Percentiles rank a stretch among this genome's conserved stretches.
Conservation (phyloP, 768 basidiomycete genomes). For the Lyophyllum shimeji region DNA sequence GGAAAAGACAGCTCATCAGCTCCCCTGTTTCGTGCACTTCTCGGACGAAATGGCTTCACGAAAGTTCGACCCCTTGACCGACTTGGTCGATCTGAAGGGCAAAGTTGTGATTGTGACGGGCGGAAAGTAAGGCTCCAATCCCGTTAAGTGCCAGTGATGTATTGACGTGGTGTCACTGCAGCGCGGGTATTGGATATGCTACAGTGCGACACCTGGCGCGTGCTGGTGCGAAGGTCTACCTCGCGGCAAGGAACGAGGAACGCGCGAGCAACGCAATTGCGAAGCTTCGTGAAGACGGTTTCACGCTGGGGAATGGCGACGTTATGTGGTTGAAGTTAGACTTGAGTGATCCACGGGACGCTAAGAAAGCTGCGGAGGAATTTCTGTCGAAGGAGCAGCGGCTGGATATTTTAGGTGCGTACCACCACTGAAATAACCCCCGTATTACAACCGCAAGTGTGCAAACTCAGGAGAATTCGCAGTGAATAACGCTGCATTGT, state of each 20-base stretch:
- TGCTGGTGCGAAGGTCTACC: constrained; percentile 58
- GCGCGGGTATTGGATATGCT: constrained; percentile 39
- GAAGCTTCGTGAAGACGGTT: constrained; percentile 40
- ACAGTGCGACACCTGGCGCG: constrained; percentile 52
- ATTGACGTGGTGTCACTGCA: background rate
- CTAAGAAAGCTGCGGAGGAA: constrained; percentile 47
- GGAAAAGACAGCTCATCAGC: background rate
- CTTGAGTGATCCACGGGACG: constrained; percentile 44
- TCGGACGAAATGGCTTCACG: background rate
- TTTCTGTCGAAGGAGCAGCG: constrained; percentile 50
- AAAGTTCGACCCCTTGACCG: constrained; percentile 17
- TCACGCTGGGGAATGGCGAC: constrained; percentile 43
- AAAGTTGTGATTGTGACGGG: constrained; percentile 60
- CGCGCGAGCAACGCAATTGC: constrained; percentile 49
- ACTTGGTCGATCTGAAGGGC: constrained; percentile 45
- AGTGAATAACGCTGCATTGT: constrained; percentile 63
- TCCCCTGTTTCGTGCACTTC: background rate
- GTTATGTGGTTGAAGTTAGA: constrained; percentile 53
- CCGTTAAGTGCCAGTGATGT: background rate
- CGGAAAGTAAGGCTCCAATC: constrained; percentile 41
- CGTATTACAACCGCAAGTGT: background rate
- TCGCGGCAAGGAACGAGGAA: constrained; percentile 49
- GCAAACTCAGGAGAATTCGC: background rate
- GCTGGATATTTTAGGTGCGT: constrained; percentile 54
- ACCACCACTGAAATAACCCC: background rate